These are phyloP conservation scores for Apostasia ramifera DNA, from an alignment of 106 monocot species.

Conservation along the genomic window DNA sequence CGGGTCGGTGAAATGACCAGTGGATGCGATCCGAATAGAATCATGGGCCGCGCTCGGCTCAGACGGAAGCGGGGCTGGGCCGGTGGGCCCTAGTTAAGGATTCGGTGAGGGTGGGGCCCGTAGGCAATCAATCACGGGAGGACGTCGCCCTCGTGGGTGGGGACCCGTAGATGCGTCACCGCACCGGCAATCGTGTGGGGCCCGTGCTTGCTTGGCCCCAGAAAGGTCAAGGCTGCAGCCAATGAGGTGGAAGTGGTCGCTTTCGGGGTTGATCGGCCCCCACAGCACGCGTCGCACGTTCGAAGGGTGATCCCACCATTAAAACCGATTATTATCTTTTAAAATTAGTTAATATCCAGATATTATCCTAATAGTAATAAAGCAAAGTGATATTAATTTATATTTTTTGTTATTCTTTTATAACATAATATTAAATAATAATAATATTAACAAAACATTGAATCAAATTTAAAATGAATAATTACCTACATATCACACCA, in stretches of 20 bases:
- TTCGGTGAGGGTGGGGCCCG: background rate
- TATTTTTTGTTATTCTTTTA: no score
- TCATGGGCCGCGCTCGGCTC: background rate
- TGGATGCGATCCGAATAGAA: no score
- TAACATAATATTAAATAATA: no score
- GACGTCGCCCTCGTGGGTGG: background rate
- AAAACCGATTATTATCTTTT: no score
- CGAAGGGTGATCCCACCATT: background rate
- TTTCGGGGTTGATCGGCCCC: background rate
- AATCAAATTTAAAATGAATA: no score
- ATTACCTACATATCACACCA: no score
- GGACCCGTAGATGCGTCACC: background rate
- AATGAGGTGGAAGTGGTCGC: constrained; percentile 1
- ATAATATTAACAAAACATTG: no score
- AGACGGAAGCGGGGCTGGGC: background rate
- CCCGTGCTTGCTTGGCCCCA: background rate
- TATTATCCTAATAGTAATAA: no score
- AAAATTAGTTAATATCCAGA: no score
- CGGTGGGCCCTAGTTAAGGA: background rate
- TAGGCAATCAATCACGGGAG: background rate
- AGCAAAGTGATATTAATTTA: no score
- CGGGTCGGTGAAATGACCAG: no score
- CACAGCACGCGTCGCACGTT: background rate
- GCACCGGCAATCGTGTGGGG: background rate
- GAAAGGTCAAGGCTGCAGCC: background rate